phyloP scores from a whole-genome alignment of 2,329 filamentous ascomycete genomes.

The Myriosclerotinia scirpicola region DNA sequence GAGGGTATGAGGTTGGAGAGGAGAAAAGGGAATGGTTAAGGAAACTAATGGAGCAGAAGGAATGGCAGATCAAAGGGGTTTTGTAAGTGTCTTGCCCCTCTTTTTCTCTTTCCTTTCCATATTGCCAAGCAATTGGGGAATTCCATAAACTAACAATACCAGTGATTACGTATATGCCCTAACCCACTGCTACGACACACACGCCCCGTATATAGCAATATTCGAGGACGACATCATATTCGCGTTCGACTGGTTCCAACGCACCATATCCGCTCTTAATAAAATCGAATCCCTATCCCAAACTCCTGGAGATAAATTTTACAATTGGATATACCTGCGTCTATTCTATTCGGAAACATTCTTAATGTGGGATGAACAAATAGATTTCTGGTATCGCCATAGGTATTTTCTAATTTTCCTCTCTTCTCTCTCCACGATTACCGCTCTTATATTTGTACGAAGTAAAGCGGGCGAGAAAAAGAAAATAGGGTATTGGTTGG shows the following conservation, averaged over 20 bases:
- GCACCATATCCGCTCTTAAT: slow-evolving; percentile 31
- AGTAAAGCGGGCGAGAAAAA: neutral
- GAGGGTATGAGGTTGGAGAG: slow-evolving; percentile 4
- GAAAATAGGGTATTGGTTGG: neutral
- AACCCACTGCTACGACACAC: slow-evolving; percentile 35
- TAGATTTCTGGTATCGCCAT: slow-evolving; percentile 26
- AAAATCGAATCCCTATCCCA: slow-evolving; percentile 24
- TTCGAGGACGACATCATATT: slow-evolving; percentile 44
- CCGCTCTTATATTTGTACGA: slow-evolving; percentile 7
- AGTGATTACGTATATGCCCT: slow-evolving; percentile 41
- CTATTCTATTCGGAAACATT: slow-evolving; percentile 33
- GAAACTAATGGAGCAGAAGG: slow-evolving; percentile 1
- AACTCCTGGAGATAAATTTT: neutral
- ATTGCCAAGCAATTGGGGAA: neutral
- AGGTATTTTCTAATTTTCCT: slow-evolving; percentile 21
- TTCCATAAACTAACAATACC: neutral
- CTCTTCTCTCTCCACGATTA: neutral
- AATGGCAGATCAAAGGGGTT: slow-evolving; percentile 18
- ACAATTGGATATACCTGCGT: slow-evolving; percentile 30
- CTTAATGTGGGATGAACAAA: slow-evolving; percentile 24
- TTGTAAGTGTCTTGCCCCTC: neutral
- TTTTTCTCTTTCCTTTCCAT: no score
- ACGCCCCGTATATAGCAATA: slow-evolving; percentile 40
- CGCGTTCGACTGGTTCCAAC: slow-evolving; percentile 42
- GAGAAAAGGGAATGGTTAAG: slow-evolving; percentile 2